Evolutionary conservation across 306 rosid species (phyloP), one percentile per base, ranked within the genome.

Genomic region (Glycine tomentella): DNA sequence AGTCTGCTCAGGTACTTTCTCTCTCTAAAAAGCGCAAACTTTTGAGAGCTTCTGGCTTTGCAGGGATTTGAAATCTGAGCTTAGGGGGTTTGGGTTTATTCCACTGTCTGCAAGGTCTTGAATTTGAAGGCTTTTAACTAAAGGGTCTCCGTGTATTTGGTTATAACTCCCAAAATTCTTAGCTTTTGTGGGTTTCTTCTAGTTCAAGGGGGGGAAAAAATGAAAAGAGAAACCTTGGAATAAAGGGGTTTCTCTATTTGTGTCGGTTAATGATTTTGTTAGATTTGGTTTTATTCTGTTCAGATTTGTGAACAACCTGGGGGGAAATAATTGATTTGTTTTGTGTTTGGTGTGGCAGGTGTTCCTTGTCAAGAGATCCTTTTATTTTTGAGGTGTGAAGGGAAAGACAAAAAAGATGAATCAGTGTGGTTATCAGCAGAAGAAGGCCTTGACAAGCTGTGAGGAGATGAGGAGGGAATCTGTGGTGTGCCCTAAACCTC

Each of bases 401-500:
- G 66, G 25, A 68, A 36, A 67, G 56, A 72, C 58, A 13, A 78
- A 25, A 25, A 75, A 75, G 61, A 94, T 94, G 93, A 92, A 87
- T 82, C 75, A 81, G 83, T 92, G 93, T 66, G 86, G 81, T 31
- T 88, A 79, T 61, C 91, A 90, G 77, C 95, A 90, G 82, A 91
- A 80, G 86, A 92, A 84, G 87, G 84, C 89, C 89, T 86, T 87
- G 82, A 78, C 82, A 72, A 87, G 89, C 82, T 94, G 90, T 20
- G 91, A 89, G 88, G 94, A 87, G 86, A 89, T 87, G 97, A 85
- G 87, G 89, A 87, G 85, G 91, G 94, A 86, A 40, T 84, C 94
- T 11, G 89, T 95, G 80, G 88, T 93, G 61, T 95, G 98, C 82
- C 99, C 99, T 1, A 93, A 93, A 68, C 98, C 99, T 61, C 92